Conservation (phyloP, 208 protist genomes). For the Leishmania aethiopica region DNA sequence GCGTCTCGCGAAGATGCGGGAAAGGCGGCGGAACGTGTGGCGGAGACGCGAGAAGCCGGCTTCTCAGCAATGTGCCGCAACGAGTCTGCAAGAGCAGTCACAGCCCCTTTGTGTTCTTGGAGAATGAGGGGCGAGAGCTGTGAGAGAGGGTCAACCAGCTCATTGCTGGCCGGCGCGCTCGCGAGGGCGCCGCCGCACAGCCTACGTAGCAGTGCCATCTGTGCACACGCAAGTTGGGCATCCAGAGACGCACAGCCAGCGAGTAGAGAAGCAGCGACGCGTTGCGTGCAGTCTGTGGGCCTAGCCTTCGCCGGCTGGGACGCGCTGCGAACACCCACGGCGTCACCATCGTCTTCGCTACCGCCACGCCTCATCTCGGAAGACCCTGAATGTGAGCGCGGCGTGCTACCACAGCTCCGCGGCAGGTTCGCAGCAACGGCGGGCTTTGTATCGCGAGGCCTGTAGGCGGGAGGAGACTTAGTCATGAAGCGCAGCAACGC, state of each 20-base stretch:
- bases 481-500: slow-evolving; percentile 13
- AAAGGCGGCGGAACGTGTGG: not conserved
- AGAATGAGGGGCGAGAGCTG: slow-evolving; percentile 20
- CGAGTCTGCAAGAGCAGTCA: slow-evolving; percentile 34
- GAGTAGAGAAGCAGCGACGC: slow-evolving; percentile 40
- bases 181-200: slow-evolving; percentile 1
- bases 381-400: not conserved
- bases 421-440: not conserved
- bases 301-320: not conserved
- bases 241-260: slow-evolving; percentile 59
- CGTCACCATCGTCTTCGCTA: not conserved
- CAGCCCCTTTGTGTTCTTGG: slow-evolving; percentile 35
- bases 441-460: not conserved
- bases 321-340: not conserved
- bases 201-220: slow-evolving; percentile 8
- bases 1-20: not conserved
- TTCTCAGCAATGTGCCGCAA: slow-evolving; percentile 30
- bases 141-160: slow-evolving; percentile 14
- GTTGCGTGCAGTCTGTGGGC: not conserved
- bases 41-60: not conserved
- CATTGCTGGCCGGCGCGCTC: not conserved
- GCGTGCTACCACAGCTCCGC: not conserved
- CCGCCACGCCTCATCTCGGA: not conserved
- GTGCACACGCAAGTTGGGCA: slow-evolving; percentile 37
- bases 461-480: not conserved